Evolutionary conservation across 306 rosid genomes (phyloP).

Genomic region (Fragaria ananassa): DNA sequence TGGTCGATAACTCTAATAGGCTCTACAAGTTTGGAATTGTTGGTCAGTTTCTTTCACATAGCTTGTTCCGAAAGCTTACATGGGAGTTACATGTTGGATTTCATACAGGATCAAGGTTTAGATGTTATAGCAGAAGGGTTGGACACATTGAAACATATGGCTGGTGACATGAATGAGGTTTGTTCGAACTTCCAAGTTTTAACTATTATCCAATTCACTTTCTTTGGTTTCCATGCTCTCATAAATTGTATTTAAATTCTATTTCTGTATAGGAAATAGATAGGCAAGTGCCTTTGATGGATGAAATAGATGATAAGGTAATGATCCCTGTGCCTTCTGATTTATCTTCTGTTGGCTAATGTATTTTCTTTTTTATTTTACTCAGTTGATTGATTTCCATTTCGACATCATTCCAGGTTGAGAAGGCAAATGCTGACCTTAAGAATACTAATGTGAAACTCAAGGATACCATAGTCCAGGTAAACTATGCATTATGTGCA

Average conservation of each 20-base stretch:
- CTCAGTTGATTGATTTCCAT: neutral
- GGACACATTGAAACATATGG: slow-evolving; percentile 42
- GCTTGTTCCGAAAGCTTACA: neutral
- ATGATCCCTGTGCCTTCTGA: neutral
- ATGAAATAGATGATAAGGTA: slow-evolving; percentile 41
- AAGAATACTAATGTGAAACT: slow-evolving; percentile 36
- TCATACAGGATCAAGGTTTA: slow-evolving; percentile 38
- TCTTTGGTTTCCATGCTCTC: neutral
- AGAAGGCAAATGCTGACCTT: slow-evolving; percentile 40
- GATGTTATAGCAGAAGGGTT: slow-evolving; percentile 43
- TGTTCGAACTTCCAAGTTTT: neutral
- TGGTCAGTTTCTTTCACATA: neutral
- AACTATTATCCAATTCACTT: neutral
- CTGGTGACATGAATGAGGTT: slow-evolving; percentile 45
- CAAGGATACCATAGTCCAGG: slow-evolving; percentile 35
- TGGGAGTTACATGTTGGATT: neutral
- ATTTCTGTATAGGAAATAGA: slow-evolving; percentile 27
- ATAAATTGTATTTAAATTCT: neutral
- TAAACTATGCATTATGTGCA: slow-evolving; percentile 3
- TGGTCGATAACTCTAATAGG: neutral
- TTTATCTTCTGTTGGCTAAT: neutral
- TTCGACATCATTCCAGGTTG: slow-evolving; percentile 27
- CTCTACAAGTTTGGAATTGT: neutral
- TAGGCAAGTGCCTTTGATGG: slow-evolving; percentile 34
- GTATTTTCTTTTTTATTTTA: neutral